Conservation (phyloP, 805 yeast genomes). For the Saccharomycopsis selenospora region DNA sequence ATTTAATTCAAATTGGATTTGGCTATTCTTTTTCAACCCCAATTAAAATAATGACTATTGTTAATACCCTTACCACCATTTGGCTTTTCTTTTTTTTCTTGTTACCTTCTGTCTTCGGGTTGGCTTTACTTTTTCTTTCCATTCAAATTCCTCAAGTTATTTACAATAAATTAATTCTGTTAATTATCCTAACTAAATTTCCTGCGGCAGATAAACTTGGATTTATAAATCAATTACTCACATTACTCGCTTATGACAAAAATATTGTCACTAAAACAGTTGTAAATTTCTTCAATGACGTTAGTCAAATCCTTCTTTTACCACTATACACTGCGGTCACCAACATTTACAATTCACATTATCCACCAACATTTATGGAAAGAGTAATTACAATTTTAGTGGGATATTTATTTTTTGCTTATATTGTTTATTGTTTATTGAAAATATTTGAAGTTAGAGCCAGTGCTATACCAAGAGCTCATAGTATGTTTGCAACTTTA, state of each 20-base stretch:
- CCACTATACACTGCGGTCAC: slow-evolving; percentile 24
- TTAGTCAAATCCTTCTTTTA: slow-evolving; percentile 8
- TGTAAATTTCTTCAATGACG: slow-evolving; percentile 4
- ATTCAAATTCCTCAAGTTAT: not conserved
- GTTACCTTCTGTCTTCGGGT: slow-evolving; percentile 17
- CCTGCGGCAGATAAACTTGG: not conserved
- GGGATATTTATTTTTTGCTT: slow-evolving; percentile 31
- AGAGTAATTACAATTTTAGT: slow-evolving; percentile 32
- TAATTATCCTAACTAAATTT: not conserved
- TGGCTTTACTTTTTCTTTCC: not conserved
- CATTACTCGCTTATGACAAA: not conserved
- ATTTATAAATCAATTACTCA: no score
- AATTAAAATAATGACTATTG: slow-evolving; percentile 9
- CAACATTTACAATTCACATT: slow-evolving; percentile 23
- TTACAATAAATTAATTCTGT: not conserved
- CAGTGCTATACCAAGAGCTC: not conserved
- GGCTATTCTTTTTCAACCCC: slow-evolving; percentile 6
- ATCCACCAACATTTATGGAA: slow-evolving; percentile 31
- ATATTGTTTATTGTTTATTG: slow-evolving; percentile 29
- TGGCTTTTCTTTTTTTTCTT: slow-evolving; percentile 13
- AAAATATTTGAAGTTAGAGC: slow-evolving; percentile 21
- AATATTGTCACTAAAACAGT: not conserved
- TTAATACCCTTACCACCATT: slow-evolving; percentile 2
- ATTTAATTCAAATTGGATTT: slow-evolving; percentile 3
- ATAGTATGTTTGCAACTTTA: not conserved